Percentiles rank a stretch among this genome's conserved stretches.
These are phyloP conservation scores for Parastagonospora nodorum DNA, from an alignment of 2,329 filamentous ascomycete genomes.

Conservation along the genomic window DNA sequence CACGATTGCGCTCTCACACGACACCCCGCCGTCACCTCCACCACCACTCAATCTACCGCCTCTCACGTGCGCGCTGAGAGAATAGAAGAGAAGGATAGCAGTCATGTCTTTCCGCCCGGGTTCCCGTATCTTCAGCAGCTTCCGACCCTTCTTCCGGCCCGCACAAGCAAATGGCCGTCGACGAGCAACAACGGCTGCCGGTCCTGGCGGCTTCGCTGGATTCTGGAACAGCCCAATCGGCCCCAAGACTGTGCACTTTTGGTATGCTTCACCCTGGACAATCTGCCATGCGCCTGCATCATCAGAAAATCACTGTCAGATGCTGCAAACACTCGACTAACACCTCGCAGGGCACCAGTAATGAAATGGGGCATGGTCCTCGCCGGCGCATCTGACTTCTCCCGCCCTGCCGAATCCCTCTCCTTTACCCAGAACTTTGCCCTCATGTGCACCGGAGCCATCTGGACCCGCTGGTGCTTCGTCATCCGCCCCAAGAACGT, in stretches of 20 bases:
- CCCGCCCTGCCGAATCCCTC: slow-evolving; percentile 88
- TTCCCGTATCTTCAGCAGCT: slow-evolving; percentile 61
- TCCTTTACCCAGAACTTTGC: slow-evolving; percentile 91
- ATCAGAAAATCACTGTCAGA: not conserved
- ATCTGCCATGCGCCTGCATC: slow-evolving; percentile 1
- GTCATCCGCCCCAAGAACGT: slow-evolving; percentile 94
- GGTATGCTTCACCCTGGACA: slow-evolving; percentile 60
- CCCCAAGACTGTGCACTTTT: slow-evolving; percentile 91
- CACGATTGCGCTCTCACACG: not conserved
- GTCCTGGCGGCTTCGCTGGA: slow-evolving; percentile 67
- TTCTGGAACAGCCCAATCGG: slow-evolving; percentile 62
- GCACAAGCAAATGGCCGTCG: slow-evolving; percentile 62
- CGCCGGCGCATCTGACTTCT: slow-evolving; percentile 88
- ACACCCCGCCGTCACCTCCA: slow-evolving; percentile 47
- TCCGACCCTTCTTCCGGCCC: slow-evolving; percentile 56
- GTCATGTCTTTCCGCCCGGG: slow-evolving; percentile 63
- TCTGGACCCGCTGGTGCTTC: slow-evolving; percentile 99
- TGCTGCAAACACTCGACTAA: slow-evolving; percentile 2
- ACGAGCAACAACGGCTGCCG: slow-evolving; percentile 70
- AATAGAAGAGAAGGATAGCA: slow-evolving; percentile 11
- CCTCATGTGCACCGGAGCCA: slow-evolving; percentile 85
- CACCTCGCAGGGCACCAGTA: slow-evolving; percentile 74
- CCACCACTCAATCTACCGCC: slow-evolving; percentile 45
- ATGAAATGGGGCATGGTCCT: slow-evolving; percentile 96
- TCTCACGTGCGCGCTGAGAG: not conserved